Evolutionary conservation across 306 rosid genomes (phyloP), one percentile per base, ranked within the genome.

Genomic region (Rosa persica): DNA sequence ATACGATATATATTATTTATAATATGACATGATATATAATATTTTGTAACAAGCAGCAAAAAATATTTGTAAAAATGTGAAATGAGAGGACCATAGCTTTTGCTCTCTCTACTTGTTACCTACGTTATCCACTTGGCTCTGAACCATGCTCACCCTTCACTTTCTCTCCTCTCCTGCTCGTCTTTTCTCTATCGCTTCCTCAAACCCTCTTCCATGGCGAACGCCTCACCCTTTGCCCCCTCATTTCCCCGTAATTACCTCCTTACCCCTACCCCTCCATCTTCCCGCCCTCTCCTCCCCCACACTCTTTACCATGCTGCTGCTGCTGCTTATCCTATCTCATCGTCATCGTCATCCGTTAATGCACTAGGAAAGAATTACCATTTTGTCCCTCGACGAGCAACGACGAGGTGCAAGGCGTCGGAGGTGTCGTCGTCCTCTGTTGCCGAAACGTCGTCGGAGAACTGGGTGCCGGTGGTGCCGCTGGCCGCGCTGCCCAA

Each of bases 401-500:
- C 4, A 15, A 73, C 73, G 38, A 12, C 84, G 27, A 38, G 23
- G 1, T 94, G 98, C 76, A 84, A 87, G 77, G 98, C 1, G 90
- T 73, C 72, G 80, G 77, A 3, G 79, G 43, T 61, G 55, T 49
- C 60, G 60, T 54, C 60, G 22, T 54, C 60, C 42, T 34, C 68
- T 42, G 43, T 62, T 7, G 68, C 68, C 22, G 68, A 62, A 34
- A 12, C 68, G 38, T 60, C 66, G 17, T 60, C 66, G 34, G 87
- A 69, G 5, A 90, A 86, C 58, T 94, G 98, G 98, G 84, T 94
- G 34, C 98, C 98, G 70, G 98, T 92, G 74, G 98, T 94, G 70
- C 98, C 98, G 0, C 76, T 90, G 60, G 12, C 90, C n/a, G 98
- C 98, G 15, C 91, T 94, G 43, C 98, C 98, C 0, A 87, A 49